Percentiles rank a stretch among this genome's conserved stretches.
Conservation (phyloP, 2,329 filamentous ascomycete species). For the Xylaria sp. region DNA sequence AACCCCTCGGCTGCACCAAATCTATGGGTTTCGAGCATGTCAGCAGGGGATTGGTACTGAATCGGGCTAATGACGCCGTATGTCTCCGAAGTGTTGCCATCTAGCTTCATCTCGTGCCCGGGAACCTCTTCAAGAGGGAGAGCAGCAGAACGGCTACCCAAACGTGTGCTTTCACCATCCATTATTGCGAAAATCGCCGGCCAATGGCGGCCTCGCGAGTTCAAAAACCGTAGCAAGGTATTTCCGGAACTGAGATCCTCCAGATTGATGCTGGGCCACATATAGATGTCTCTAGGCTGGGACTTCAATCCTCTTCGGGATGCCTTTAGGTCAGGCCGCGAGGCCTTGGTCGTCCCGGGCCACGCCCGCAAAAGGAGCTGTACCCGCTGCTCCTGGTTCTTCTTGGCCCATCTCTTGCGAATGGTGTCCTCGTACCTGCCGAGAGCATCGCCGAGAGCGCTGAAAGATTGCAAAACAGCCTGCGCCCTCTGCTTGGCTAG, state of each 20-base stretch:
- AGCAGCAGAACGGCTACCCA: too few relatives aligned
- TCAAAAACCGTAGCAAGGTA: conserved; percentile 1
- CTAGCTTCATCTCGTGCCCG: too few relatives aligned
- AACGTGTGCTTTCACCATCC: too few relatives aligned
- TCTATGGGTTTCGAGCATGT: too few relatives aligned
- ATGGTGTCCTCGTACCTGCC: conserved; percentile 58
- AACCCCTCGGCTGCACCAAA: too few relatives aligned
- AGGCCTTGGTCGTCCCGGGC: conserved; percentile 20
- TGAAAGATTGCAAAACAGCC: neutral
- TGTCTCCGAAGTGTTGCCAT: too few relatives aligned
- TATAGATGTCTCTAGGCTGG: neutral
- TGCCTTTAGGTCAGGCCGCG: conserved; percentile 26
- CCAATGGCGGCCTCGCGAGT: conserved; percentile 10
- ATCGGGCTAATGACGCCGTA: too few relatives aligned
- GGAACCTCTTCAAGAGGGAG: too few relatives aligned
- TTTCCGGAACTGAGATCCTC: neutral
- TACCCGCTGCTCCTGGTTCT: conserved; percentile 50
- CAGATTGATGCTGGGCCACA: conserved; percentile 18
- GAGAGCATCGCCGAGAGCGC: neutral
- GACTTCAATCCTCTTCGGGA: neutral
- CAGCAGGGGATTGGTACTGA: too few relatives aligned
- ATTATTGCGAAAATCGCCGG: conserved; percentile 1
- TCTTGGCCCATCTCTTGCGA: conserved; percentile 66
- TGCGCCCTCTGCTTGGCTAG: neutral
- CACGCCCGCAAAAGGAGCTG: conserved; percentile 24